Base-by-base conservation (phyloP, 371 early-diverging fungal genomes). In the Chytridiales sp. region DNA sequence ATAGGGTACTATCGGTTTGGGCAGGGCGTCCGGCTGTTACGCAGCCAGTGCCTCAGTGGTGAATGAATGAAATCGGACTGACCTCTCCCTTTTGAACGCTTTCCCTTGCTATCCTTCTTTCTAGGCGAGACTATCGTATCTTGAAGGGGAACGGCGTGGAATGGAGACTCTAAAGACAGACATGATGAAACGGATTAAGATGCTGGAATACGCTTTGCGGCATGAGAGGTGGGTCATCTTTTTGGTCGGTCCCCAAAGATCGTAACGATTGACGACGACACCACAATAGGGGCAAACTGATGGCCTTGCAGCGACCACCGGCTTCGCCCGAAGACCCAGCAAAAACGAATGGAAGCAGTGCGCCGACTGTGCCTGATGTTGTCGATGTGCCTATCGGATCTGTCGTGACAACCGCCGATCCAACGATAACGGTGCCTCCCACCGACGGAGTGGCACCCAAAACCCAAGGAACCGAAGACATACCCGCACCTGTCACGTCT, bases 131-230 rank as follows among this genome's bases (percentile, higher is more conserved):
- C 78, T 93, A 47, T 87, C 91, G 1, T 76, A 86, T 50, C 76
- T 93, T 39, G 90, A 91, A 66, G 91, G 92, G n/a, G 92, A 92
- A 68, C 76, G 86, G 43, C 77, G 88, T 36, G 92, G 87, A 8
- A 67, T 84, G 32, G 93, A 92, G 56, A 88, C 83, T 55, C 57
- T 86, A 40, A 89, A 86, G 66, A 56, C 79, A n/a, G 90, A 90
- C 73, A 69, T 95, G 53, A 65, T 88, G 74, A 81, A 85, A 66
- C 72, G 93, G 39, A 83, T 92, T 36, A 90, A 90, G 70, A 91
- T 95, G 93, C 79, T 95, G 11, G 93, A 95, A 72, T 90, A 80
- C 77, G 88, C 91, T 11, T 62, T 95, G 17, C 59, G 67, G 51
- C 68, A 65, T 34, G 76, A 79, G 63, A 47, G 80, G 74, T 75